These are phyloP conservation scores for Aspergillus tanneri DNA, from an alignment of 2,329 filamentous ascomycete genomes.

Conservation along the genomic window DNA sequence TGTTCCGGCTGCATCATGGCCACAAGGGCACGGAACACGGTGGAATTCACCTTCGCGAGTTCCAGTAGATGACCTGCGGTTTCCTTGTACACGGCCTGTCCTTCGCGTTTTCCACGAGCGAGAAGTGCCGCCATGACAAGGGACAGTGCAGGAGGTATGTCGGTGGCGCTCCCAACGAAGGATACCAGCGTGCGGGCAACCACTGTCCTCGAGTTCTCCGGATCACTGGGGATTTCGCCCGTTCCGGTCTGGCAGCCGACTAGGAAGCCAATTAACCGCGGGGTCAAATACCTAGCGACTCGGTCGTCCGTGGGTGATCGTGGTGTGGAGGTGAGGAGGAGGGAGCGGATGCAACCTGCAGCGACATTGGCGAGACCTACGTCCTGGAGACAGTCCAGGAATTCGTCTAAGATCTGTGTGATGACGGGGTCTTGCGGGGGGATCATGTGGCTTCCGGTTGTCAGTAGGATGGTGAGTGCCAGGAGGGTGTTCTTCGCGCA, in stretches of 20 bases:
- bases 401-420: slow-evolving; percentile 71
- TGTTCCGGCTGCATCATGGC: slow-evolving; percentile 68
- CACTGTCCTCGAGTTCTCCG: slow-evolving; percentile 69
- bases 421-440: slow-evolving; percentile 73
- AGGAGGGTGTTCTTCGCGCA: slow-evolving; percentile 93
- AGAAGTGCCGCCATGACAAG: slow-evolving; percentile 77
- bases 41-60: slow-evolving; percentile 72
- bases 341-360: slow-evolving; percentile 81
- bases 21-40: slow-evolving; percentile 72
- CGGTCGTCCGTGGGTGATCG: slow-evolving; percentile 66
- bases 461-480: slow-evolving; percentile 84
- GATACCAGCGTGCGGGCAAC: slow-evolving; percentile 72
- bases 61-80: slow-evolving; percentile 76
- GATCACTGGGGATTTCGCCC: slow-evolving; percentile 63
- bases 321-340: slow-evolving; percentile 66
- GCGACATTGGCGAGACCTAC: slow-evolving; percentile 72
- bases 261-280: slow-evolving; percentile 73
- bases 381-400: slow-evolving; percentile 74
- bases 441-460: slow-evolving; percentile 71
- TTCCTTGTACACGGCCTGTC: slow-evolving; percentile 62
- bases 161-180: slow-evolving; percentile 57
- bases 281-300: slow-evolving; percentile 72
- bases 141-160: slow-evolving; percentile 59
- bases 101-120: slow-evolving; percentile 66
- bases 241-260: slow-evolving; percentile 53